Percentiles rank a stretch among this genome's conserved stretches.
phyloP scores from a whole-genome alignment of 2,329 filamentous ascomycete genomes.

The Apiospora marii region DNA sequence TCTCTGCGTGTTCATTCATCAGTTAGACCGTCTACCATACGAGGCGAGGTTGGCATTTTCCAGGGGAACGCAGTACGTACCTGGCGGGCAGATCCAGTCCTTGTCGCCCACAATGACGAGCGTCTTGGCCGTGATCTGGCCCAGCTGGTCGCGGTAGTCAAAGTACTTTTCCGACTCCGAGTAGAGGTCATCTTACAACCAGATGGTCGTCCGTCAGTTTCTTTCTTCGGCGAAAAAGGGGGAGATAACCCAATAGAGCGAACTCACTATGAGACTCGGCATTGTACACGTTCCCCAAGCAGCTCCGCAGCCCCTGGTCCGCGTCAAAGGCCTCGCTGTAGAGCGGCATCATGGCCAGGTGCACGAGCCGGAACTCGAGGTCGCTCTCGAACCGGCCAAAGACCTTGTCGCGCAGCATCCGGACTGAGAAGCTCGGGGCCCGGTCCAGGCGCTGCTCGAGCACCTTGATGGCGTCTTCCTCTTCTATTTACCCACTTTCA shows the following conservation, averaged over 20 bases:
- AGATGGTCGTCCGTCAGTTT: not conserved
- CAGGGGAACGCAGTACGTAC: constrained; percentile 30
- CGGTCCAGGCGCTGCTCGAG: constrained; percentile 43
- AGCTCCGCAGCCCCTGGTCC: constrained; percentile 41
- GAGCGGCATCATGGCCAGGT: constrained; percentile 47
- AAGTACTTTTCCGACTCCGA: constrained; percentile 47
- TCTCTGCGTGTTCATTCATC: constrained; percentile 32
- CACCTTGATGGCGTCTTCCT: constrained; percentile 43
- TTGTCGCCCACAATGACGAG: constrained; percentile 47
- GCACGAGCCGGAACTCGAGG: constrained; percentile 47
- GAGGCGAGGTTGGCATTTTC: no score
- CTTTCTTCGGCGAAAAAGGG: no score
- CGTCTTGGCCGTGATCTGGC: constrained; percentile 43
- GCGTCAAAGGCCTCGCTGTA: constrained; percentile 47
- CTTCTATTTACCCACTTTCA: constrained; percentile 35
- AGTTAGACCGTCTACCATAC: not conserved
- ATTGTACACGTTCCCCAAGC: constrained; percentile 42
- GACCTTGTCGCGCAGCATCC: constrained; percentile 48
- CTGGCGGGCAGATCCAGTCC: constrained; percentile 50
- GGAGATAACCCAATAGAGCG: no score
- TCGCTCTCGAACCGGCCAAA: constrained; percentile 48
- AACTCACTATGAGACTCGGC: constrained; percentile 47
- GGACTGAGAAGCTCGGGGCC: constrained; percentile 45
- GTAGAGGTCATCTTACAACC: constrained; percentile 43
- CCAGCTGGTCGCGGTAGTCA: constrained; percentile 44